Conservation (phyloP, 2,329 filamentous ascomycete species). For the Phialocephala sp. region DNA sequence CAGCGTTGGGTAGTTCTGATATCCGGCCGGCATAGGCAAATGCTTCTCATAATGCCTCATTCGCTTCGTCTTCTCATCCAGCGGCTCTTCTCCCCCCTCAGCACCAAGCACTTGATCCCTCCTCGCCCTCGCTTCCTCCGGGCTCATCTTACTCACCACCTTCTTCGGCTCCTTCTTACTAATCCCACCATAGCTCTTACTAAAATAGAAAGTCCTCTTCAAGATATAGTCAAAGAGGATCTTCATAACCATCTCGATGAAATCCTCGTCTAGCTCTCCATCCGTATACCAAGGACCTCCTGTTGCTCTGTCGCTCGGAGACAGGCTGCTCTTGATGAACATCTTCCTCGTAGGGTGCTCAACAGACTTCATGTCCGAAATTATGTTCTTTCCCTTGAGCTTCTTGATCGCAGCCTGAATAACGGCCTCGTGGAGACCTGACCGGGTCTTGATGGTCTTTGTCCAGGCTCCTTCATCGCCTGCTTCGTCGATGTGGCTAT, state of each 20-base stretch:
- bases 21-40: constrained; percentile 65
- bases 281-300: constrained; percentile 96
- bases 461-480: constrained; percentile 90
- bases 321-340: constrained; percentile 88
- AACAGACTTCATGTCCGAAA: constrained; percentile 89
- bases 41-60: constrained; percentile 30
- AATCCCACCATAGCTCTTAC: constrained; percentile 24
- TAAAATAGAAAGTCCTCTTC: constrained; percentile 69
- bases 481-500: constrained; percentile 85
- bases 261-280: constrained; percentile 84
- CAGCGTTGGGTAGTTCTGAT: constrained; percentile 80
- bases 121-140: constrained; percentile 45
- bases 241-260: constrained; percentile 78
- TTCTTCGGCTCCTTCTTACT: constrained; percentile 58
- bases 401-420: constrained; percentile 84
- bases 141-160: constrained; percentile 56
- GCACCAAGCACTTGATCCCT: constrained; percentile 34
- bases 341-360: constrained; percentile 92
- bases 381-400: constrained; percentile 80
- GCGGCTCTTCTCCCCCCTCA: constrained; percentile 28
- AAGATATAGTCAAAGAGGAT: constrained; percentile 78
- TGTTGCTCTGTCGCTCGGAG: constrained; percentile 86
- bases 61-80: constrained; percentile 28
- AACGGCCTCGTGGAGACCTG: constrained; percentile 83
- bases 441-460: constrained; percentile 78